Conservation (phyloP, 345 rosid genomes). For the Salix dunnii region DNA sequence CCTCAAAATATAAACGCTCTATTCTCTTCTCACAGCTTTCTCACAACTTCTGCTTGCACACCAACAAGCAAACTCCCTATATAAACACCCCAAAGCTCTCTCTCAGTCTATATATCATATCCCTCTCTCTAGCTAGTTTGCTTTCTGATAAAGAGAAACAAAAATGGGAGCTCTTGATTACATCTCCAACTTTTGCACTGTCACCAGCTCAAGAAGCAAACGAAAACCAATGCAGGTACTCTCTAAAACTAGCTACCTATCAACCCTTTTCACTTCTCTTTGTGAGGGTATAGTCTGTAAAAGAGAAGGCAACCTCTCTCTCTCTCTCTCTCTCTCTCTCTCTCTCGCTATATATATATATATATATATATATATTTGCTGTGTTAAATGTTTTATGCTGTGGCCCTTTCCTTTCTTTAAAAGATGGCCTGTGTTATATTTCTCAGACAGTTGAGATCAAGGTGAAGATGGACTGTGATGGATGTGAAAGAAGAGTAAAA, state of each 20-base stretch:
- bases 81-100: slow-evolving; percentile 1
- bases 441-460: slow-evolving; percentile 89
- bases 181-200: slow-evolving; percentile 73
- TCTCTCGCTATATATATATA: no score
- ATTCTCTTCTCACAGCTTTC: neutral
- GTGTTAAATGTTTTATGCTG: neutral
- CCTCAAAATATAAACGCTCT: neutral
- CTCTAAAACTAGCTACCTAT: neutral
- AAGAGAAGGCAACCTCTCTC: neutral
- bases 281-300: neutral
- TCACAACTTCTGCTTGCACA: neutral
- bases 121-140: neutral
- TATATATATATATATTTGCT: no score
- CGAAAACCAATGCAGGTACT: slow-evolving; percentile 86
- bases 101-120: neutral
- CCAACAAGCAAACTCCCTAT: neutral
- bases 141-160: slow-evolving; percentile 27
- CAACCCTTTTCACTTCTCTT: neutral
- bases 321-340: neutral
- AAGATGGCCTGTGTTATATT: slow-evolving; percentile 2
- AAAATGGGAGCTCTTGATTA: slow-evolving; percentile 87
- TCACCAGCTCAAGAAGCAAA: slow-evolving; percentile 62
- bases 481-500: slow-evolving; percentile 86
- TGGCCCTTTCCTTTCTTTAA: neutral
- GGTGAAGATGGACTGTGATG: slow-evolving; percentile 98